Evolutionary conservation across 2,329 filamentous ascomycete genomes (phyloP).

Genomic region (Colletotrichum siamense): DNA sequence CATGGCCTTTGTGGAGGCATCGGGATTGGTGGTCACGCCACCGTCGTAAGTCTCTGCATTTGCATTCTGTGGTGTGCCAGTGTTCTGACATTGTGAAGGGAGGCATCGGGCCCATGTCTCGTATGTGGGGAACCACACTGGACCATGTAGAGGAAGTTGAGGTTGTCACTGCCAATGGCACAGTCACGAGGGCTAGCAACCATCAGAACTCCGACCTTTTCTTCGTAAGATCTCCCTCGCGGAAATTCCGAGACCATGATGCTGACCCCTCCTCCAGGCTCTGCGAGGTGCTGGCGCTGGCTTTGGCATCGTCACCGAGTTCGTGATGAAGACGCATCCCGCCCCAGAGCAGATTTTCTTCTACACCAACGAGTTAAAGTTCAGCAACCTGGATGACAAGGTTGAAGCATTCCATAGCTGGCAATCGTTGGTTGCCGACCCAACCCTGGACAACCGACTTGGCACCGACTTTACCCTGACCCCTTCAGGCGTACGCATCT

Average conservation of each 20-base stretch:
- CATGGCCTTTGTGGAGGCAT: slow-evolving; percentile 65
- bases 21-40: slow-evolving; percentile 63
- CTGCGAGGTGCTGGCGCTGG: slow-evolving; percentile 43
- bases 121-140: slow-evolving; percentile 62
- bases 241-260: too few relatives aligned
- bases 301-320: slow-evolving; percentile 34
- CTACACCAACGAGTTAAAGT: slow-evolving; percentile 53
- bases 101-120: slow-evolving; percentile 60
- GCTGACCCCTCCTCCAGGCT: slow-evolving; percentile 11
- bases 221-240: slow-evolving; percentile 18
- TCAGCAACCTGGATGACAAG: slow-evolving; percentile 46
- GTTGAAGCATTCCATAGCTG: slow-evolving; percentile 52
- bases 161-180: slow-evolving; percentile 33
- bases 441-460: slow-evolving; percentile 54
- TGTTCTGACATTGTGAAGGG: slow-evolving; percentile 40
- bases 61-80: neutral
- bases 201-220: slow-evolving; percentile 31
- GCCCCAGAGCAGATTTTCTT: slow-evolving; percentile 53
- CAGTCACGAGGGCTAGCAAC: slow-evolving; percentile 23
- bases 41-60: slow-evolving; percentile 46
- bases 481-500: slow-evolving; percentile 51
- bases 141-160: slow-evolving; percentile 55
- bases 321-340: slow-evolving; percentile 33
- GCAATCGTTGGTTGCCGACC: slow-evolving; percentile 55
- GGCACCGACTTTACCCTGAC: slow-evolving; percentile 54